phyloP scores from a whole-genome alignment of 148 eudicot species.

The Vaccinium vitisidaea region DNA sequence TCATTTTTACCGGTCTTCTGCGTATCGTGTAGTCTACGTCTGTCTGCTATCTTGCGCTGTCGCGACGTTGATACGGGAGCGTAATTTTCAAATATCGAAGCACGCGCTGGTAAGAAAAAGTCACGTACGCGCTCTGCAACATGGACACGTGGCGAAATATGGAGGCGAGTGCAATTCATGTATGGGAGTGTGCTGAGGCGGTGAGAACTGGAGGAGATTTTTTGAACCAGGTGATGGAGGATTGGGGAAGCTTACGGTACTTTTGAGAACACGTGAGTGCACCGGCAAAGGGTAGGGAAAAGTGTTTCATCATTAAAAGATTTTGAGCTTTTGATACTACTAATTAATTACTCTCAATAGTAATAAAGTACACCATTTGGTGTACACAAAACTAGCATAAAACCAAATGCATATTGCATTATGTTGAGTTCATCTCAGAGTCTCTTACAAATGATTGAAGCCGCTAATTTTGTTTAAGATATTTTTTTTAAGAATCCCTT shows the following conservation, averaged over 20 bases:
- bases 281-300: neutral
- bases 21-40: constrained; percentile 33
- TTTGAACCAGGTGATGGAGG: neutral
- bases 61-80: constrained; percentile 16
- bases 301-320: neutral
- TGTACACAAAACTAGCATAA: too few relatives aligned
- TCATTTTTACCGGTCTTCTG: too few relatives aligned
- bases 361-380: too few relatives aligned
- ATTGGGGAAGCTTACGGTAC: too few relatives aligned
- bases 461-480: too few relatives aligned
- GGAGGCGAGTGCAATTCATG: neutral
- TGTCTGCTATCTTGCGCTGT: constrained; percentile 28
- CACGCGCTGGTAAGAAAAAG: neutral
- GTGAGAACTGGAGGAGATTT: neutral
- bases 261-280: constrained; percentile 18
- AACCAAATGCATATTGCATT: too few relatives aligned
- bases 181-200: neutral
- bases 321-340: too few relatives aligned
- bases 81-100: neutral
- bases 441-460: too few relatives aligned
- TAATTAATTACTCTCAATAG: too few relatives aligned
- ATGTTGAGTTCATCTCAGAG: too few relatives aligned
- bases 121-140: too few relatives aligned
- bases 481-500: too few relatives aligned
- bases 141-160: neutral